Percentiles rank a stretch among this genome's conserved stretches.
Evolutionary conservation across 352 stramenopile genomes (phyloP).

Genomic region (Blastocystis sp.): DNA sequence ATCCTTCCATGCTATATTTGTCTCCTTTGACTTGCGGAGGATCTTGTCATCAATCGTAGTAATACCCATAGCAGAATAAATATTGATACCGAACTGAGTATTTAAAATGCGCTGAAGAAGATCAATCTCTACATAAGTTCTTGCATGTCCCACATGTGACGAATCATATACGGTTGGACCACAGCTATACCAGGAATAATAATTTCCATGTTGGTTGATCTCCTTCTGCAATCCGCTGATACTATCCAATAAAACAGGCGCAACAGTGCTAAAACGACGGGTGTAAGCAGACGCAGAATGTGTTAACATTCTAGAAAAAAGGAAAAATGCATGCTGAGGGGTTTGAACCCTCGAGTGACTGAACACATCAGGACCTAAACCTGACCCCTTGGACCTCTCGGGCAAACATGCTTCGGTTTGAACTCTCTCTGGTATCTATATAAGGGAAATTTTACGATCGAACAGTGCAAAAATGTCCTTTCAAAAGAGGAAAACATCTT

Average conservation of each 20-base stretch:
- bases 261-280: neutral
- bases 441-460: neutral
- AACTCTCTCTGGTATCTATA: neutral
- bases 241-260: slow-evolving; percentile 46
- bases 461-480: slow-evolving; percentile 78
- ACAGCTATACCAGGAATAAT: slow-evolving; percentile 95
- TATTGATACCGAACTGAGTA: slow-evolving; percentile 72
- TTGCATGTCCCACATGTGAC: slow-evolving; percentile 92
- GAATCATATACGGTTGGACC: slow-evolving; percentile 97
- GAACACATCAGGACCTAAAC: slow-evolving; percentile 69
- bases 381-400: slow-evolving; percentile 69
- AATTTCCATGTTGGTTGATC: slow-evolving; percentile 74
- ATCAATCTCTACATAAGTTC: slow-evolving; percentile 89
- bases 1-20: slow-evolving; percentile 71
- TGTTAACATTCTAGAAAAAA: neutral
- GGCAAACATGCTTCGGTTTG: slow-evolving; percentile 65
- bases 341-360: slow-evolving; percentile 69
- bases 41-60: slow-evolving; percentile 99
- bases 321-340: slow-evolving; percentile 69
- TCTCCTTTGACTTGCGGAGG: slow-evolving; percentile 87
- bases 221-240: slow-evolving; percentile 12
- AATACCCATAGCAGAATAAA: slow-evolving; percentile 73
- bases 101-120: slow-evolving; percentile 85
- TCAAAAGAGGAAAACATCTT: slow-evolving; percentile 82
- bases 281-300: neutral